Conservation (phyloP, 169 alveolate genomes). For the Eimeria sp. region DNA sequence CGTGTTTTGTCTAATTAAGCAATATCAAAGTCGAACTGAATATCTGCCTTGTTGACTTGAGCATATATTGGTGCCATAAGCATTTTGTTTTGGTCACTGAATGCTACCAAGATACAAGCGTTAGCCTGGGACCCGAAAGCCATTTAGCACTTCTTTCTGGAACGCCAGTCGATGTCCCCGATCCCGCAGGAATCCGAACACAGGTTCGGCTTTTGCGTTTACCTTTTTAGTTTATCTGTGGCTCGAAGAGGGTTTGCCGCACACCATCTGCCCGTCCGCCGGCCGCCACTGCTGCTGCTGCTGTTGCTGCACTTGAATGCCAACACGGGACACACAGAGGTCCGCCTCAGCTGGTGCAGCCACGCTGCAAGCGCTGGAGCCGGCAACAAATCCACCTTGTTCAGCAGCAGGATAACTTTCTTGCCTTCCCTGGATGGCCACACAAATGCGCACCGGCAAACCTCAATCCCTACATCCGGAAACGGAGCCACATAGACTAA, state of each 20-base stretch:
- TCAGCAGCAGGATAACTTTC: constrained; percentile 93
- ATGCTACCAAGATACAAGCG: background rate
- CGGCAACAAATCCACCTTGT: constrained; percentile 97
- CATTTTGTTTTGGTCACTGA: background rate
- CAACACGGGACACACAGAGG: constrained; percentile 82
- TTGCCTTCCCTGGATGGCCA: constrained; percentile 88
- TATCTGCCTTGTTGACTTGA: background rate
- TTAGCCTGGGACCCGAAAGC: background rate
- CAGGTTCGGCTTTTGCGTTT: background rate
- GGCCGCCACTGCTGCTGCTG: constrained; percentile 52
- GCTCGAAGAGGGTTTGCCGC: constrained; percentile 50
- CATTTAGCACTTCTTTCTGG: background rate
- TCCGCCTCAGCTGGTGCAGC: constrained; percentile 83
- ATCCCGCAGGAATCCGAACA: background rate
- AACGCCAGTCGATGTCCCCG: background rate
- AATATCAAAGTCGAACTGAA: background rate
- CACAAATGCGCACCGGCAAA: background rate
- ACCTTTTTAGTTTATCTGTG: constrained; percentile 39
- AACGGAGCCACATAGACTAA: background rate
- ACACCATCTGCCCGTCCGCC: constrained; percentile 42
- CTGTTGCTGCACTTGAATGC: constrained; percentile 79
- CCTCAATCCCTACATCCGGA: background rate
- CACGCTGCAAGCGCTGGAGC: constrained; percentile 88
- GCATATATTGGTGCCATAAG: background rate
- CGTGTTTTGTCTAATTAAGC: too few relatives aligned